Evolutionary conservation across 2,329 filamentous ascomycete genomes (phyloP).

Genomic region (Arthroderma uncinatum): DNA sequence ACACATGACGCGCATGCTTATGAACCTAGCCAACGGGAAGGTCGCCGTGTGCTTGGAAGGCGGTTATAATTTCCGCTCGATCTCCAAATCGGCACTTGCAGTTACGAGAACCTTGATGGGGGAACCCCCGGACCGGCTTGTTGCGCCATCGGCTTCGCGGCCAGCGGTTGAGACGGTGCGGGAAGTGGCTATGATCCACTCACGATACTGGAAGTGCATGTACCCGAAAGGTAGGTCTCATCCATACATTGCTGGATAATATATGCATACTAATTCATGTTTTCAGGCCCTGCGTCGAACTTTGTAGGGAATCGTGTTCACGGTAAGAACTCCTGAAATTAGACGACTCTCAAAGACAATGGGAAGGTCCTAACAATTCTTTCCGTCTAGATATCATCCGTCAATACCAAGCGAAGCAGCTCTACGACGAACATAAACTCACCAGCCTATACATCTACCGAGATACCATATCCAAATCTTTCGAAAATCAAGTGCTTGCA

Average conservation of each 20-base stretch:
- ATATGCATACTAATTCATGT: neutral
- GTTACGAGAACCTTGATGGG: conserved; percentile 92
- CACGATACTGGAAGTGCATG: conserved; percentile 77
- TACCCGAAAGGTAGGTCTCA: conserved; percentile 48
- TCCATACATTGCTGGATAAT: neutral
- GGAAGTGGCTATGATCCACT: conserved; percentile 48
- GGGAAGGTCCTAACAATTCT: conserved; percentile 12
- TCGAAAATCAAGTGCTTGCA: conserved; percentile 75
- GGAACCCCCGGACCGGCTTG: conserved; percentile 62
- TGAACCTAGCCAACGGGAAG: conserved; percentile 83
- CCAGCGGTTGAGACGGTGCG: conserved; percentile 47
- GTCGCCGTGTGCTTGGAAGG: conserved; percentile 89
- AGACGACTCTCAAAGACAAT: neutral
- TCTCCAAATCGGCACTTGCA: conserved; percentile 81
- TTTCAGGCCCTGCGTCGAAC: conserved; percentile 18
- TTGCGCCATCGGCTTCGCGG: conserved; percentile 37
- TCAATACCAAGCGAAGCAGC: conserved; percentile 57
- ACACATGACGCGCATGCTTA: conserved; percentile 99
- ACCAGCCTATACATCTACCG: conserved; percentile 68
- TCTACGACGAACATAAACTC: conserved; percentile 67
- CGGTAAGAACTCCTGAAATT: conserved; percentile 24
- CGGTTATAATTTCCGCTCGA: conserved; percentile 87
- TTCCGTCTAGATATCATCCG: conserved; percentile 56
- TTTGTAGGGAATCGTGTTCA: conserved; percentile 50
- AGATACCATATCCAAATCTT: conserved; percentile 60